phyloP scores from a whole-genome alignment of 192 early-diverging fungal genomes.

The Jimgerdemannia flammicorona region DNA sequence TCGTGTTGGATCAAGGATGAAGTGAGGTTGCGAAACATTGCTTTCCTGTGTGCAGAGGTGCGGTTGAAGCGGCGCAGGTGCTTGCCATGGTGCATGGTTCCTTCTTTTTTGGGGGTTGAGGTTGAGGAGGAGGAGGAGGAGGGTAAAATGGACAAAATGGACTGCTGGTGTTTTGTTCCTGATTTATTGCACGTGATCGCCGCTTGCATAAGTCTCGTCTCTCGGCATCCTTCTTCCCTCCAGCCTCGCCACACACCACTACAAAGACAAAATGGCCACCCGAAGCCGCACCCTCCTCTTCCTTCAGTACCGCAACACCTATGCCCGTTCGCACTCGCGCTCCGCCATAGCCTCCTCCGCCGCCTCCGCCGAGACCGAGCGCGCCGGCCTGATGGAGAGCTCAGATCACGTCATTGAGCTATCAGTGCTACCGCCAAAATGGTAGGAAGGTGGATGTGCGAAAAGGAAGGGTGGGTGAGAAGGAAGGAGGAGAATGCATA shows the following conservation, averaged over 20 bases:
- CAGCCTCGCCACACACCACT: background rate
- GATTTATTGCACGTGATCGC: background rate
- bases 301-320: slow-evolving; percentile 90
- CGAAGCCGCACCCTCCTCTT: slow-evolving; percentile 89
- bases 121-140: no score
- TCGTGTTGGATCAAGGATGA: slow-evolving; percentile 84
- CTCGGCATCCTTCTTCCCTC: background rate
- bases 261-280: slow-evolving; percentile 62
- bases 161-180: background rate
- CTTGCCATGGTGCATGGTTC: slow-evolving; percentile 27
- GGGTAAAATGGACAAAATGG: no score
- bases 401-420: slow-evolving; percentile 86
- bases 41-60: slow-evolving; percentile 63
- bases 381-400: slow-evolving; percentile 58
- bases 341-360: slow-evolving; percentile 30
- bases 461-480: background rate
- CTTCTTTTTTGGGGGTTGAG: no score
- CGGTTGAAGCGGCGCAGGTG: slow-evolving; percentile 58
- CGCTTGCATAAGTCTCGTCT: no score
- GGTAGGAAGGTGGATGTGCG: slow-evolving; percentile 41
- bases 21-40: slow-evolving; percentile 80
- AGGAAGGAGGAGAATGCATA: background rate
- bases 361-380: slow-evolving; percentile 34
- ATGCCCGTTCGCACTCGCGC: slow-evolving; percentile 56
- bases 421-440: slow-evolving; percentile 86